Evolutionary conservation across 2,329 filamentous ascomycete genomes (phyloP).

Genomic region (Calonectria honghensis): DNA sequence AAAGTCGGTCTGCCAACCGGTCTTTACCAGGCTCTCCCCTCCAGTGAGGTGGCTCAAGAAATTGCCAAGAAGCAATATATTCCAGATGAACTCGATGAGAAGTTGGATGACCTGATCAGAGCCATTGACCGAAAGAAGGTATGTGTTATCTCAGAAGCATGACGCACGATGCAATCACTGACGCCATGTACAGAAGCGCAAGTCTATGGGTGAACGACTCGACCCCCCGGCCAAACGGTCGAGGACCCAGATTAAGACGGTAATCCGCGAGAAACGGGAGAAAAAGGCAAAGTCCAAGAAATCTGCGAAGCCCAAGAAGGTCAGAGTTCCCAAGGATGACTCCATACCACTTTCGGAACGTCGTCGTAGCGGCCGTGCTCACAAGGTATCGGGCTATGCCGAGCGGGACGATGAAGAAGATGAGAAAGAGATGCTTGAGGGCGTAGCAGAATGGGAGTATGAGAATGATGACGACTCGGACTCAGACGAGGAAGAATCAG

Average conservation of each 20-base stretch:
- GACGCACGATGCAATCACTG: constrained; percentile 44
- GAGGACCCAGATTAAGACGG: constrained; percentile 62
- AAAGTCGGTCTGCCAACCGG: constrained; percentile 88
- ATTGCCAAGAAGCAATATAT: constrained; percentile 92
- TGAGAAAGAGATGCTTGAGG: constrained; percentile 77
- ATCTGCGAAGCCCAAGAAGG: constrained; percentile 59
- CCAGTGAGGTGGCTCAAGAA: constrained; percentile 86
- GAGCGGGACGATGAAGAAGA: constrained; percentile 76
- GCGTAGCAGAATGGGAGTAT: constrained; percentile 77
- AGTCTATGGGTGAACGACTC: constrained; percentile 69
- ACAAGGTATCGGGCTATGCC: constrained; percentile 69
- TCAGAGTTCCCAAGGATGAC: constrained; percentile 54
- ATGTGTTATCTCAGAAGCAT: constrained; percentile 44
- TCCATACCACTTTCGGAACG: constrained; percentile 66
- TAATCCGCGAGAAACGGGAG: constrained; percentile 61
- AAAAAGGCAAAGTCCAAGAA: constrained; percentile 61
- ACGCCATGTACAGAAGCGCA: constrained; percentile 71
- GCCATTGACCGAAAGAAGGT: constrained; percentile 84
- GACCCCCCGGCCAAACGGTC: constrained; percentile 65
- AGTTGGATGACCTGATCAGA: constrained; percentile 81
- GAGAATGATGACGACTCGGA: constrained; percentile 52
- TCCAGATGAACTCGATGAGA: constrained; percentile 84
- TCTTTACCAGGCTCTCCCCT: constrained; percentile 84
- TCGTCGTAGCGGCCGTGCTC: constrained; percentile 73
- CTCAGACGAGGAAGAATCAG: constrained; percentile 43